Percentiles rank a stretch among this genome's conserved stretches.
phyloP scores from a whole-genome alignment of 129 eudicot species.

The Scalesia atractyloides region DNA sequence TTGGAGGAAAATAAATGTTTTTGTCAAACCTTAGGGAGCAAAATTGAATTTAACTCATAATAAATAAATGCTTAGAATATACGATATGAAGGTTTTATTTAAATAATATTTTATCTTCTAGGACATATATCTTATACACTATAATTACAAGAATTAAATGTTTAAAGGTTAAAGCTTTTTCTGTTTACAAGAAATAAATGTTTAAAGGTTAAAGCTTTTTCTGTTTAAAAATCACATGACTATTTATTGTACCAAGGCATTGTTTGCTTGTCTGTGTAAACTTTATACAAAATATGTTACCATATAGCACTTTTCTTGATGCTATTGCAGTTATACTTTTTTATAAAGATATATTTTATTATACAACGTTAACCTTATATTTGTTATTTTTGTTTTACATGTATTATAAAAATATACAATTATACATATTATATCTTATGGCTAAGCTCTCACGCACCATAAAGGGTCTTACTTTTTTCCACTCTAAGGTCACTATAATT shows the following conservation, averaged over 20 bases:
- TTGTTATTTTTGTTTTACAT: too few species aligned
- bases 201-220: neutral
- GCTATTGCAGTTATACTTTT: too few species aligned
- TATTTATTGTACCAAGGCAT: neutral
- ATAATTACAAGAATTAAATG: neutral
- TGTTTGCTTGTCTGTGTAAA: neutral
- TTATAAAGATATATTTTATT: too few species aligned
- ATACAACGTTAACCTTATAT: too few species aligned
- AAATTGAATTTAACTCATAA: too few species aligned
- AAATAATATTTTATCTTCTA: too few species aligned
- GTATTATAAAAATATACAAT: too few species aligned
- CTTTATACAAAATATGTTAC: neutral
- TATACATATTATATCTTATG: neutral
- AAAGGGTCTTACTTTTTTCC: conserved; percentile 6
- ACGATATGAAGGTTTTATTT: too few species aligned
- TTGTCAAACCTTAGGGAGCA: too few species aligned
- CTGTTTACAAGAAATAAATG: neutral
- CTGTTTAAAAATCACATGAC: conserved; percentile 11
- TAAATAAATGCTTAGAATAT: too few species aligned
- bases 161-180: neutral
- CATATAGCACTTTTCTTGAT: neutral
- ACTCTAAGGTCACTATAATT: neutral
- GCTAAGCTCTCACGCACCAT: neutral
- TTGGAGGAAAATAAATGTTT: too few species aligned
- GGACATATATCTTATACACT: neutral